These are phyloP conservation scores for Fusarium burgessii DNA, from an alignment of 2,329 filamentous ascomycete genomes.

Conservation along the genomic window DNA sequence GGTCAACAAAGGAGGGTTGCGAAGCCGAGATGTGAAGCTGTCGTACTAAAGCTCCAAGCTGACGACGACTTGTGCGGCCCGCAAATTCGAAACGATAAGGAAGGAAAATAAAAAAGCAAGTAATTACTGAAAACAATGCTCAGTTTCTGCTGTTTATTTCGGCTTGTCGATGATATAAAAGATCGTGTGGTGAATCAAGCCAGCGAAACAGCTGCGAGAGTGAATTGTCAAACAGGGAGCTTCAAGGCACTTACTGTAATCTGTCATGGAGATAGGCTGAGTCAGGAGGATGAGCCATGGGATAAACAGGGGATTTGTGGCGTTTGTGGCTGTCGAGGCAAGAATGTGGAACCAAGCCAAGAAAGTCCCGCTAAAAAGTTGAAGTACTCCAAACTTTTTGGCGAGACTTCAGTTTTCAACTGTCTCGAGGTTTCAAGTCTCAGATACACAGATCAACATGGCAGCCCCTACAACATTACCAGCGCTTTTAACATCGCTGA, in stretches of 20 bases:
- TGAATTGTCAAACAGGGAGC: conserved; percentile 41
- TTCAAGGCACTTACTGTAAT: conserved; percentile 40
- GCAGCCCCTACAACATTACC: conserved; percentile 63
- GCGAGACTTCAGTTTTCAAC: conserved; percentile 22
- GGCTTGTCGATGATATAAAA: conserved; percentile 8
- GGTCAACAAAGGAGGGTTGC: conserved; percentile 19
- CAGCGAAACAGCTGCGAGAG: conserved; percentile 38
- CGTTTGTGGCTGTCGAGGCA: conserved; percentile 15
- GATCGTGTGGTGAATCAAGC: conserved; percentile 27
- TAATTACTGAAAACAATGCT: not conserved
- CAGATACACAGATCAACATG: conserved; percentile 53
- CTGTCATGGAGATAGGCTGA: conserved; percentile 46
- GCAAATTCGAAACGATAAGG: conserved; percentile 2
- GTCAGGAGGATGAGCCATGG: conserved; percentile 38
- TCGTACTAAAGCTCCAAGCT: conserved; percentile 28
- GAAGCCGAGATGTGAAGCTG: conserved; percentile 29
- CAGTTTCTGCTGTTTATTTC: not conserved
- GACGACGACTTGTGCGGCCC: conserved; percentile 42
- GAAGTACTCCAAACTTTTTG: conserved; percentile 45
- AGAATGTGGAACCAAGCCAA: conserved; percentile 11
- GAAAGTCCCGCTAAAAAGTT: conserved; percentile 50
- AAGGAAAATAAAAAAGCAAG: not conserved
- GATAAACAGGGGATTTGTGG: conserved; percentile 30
- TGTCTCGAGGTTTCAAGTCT: conserved; percentile 27
- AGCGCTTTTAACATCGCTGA: conserved; percentile 65